Evolutionary conservation across 176 grass and related monocot species (phyloP), one percentile per base, ranked within the genome.

Genomic region (Triticum urartu): DNA sequence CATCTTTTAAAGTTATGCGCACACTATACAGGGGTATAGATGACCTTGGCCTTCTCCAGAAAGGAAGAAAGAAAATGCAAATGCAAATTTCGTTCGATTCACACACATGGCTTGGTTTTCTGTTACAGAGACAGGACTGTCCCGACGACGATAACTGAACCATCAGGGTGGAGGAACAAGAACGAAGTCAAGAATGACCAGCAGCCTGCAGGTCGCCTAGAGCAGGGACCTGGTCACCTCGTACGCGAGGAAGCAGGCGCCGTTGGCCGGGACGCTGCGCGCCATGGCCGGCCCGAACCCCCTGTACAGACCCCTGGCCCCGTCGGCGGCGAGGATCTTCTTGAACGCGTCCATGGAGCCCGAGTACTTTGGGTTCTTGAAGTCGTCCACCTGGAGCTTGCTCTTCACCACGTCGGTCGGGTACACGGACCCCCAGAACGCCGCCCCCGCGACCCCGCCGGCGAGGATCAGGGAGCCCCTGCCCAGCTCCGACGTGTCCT

Each of bases 281-380:
- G 73, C 90, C 94, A 97, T 97, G 72, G 94, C 94, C 39, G 92
- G 92, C 13, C 94, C 92, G 43, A 97, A 97, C 3, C 94, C 94
- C 81, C 82, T 97, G 81, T 97, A 92, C 12, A 97, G 81, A 18
- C 94, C 94, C 84, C 89, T 97, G 1, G 87, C 84, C 22, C 94
- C 92, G 47, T 97, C 94, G 7, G 92, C 72, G 4, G 88, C 86
- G 73, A 97, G 81, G 66, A 92, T 94, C 88, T 94, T 97, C 84
- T 84, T 75, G 78, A 97, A 83, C 14, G 94, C 94, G 87, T 83
- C 86, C 13, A 92, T 83, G 35, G 94, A 92, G 25, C 94, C 90
- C 13, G 52, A 80, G 86, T 93, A 97, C 45, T 91, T 97, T 10
- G 90, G 95, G 58, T 92, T 94, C 89, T 89, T 97, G 88, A 79